Evolutionary conservation across 257 asterid genomes (phyloP), one percentile per base, ranked within the genome.

Genomic region (Nicotiana tabacum): DNA sequence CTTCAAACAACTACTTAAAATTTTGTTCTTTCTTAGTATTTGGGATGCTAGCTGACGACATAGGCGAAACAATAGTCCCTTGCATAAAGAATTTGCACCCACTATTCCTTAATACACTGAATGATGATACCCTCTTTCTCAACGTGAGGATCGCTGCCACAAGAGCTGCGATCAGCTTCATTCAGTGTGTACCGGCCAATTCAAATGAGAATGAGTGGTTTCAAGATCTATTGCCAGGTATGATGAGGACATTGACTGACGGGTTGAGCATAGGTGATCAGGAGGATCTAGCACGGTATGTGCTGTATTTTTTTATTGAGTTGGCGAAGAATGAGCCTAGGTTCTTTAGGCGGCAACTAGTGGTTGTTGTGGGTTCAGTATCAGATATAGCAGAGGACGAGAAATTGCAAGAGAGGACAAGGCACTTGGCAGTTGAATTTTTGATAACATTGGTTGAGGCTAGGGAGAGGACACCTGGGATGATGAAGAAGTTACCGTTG

Each of bases 401-500:
- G 81, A 85, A 89, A 61, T 87, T 95, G 88, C 97, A 95, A 77
- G 99, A 95, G 77, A 97, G 99, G 56, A 95, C 99, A 0, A 83
- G 96, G 61, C 99, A 94, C 89, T 84, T 95, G 91, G 99, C 98
- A 0, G 86, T 94, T 74, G 98, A 95, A 81, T 93, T 95, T 62
- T 97, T 95, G 18, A 92, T 95, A 62, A 95, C 99, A n/a, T 82
- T 95, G 70, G 98, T 98, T 0, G 99, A 95, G 85, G 99, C 98
- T 0, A 90, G 99, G 82, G 99, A 95, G 82, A 89, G 98, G 83
- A 98, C 99, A 2, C 99, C 97, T 1, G 99, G 99, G 86, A 94
- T 95, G 99, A 93, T 95, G 99, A 93, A 98, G 87, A 95, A 94
- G 89, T 64, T 95, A 89, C 99, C 98, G 0, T 98, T 92, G 83